Evolutionary conservation across 1,139 yeast genomes (phyloP), one percentile per base, ranked within the genome.

Genomic region (Zygoascus meyerae): DNA sequence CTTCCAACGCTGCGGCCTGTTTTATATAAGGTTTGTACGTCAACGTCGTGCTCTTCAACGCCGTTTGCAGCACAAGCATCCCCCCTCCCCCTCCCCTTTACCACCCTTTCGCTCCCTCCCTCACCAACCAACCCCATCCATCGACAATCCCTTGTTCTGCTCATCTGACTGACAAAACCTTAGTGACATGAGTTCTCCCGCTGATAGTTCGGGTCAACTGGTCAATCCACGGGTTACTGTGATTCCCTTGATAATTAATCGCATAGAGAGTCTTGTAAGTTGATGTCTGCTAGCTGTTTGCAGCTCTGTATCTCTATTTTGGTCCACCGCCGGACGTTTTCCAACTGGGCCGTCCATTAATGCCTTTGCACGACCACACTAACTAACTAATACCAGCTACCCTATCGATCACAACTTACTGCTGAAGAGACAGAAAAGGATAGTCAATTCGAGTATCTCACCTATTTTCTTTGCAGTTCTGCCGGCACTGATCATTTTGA

Each of bases 391-490:
- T 21, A 4, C 29, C 6, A 35, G 63, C 54, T 62, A 16, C 65
- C 66, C 11, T 52, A 52, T 38, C 45, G 48, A 16, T 53, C 62
- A 5, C 60, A 61, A 28, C 47, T 52, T 16, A 50, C 56, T 10
- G 53, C 59, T 11, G 56, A 55, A 15, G 65, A 62, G 42, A 54
- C 59, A 12, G 57, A 56, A 15, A 46, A 49, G 14, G 59, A 60
- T 34, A 54, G 47, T 18, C 44, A 58, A 14, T 58, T 50, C 47
- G 50, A 45, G 33, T 50, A 56, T 15, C 48, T 55, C 12, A 50
- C 51, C 16, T 52, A 52, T 35, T 58, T 57, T 41, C 46, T 60
- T 30, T 44, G 48, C 39, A 38, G 48, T 8, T 46, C 57, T 30
- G 49, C 59, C 5, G 60, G 62, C 2, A 45, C 48, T n/a, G 55